phyloP scores from a whole-genome alignment of 371 early-diverging fungal species.

The Mucor sp. region DNA sequence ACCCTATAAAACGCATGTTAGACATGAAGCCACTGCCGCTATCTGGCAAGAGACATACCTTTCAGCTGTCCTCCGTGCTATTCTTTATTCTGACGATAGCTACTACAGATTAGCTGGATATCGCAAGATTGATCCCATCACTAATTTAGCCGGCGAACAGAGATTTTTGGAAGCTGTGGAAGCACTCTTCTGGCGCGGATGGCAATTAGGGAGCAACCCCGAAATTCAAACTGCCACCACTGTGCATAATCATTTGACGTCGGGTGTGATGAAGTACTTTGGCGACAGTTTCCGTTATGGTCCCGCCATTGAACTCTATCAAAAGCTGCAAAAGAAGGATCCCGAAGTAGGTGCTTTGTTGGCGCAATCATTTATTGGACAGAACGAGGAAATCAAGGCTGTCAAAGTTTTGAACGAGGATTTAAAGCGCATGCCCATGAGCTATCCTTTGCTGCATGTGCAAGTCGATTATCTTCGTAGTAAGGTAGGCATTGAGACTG shows the following conservation, averaged over 20 bases:
- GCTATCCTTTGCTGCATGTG: constrained; percentile 80
- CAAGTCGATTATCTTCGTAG: constrained; percentile 85
- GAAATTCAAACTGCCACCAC: constrained; percentile 91
- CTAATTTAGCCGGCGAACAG: constrained; percentile 69
- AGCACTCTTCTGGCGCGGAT: constrained; percentile 86
- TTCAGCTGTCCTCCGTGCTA: constrained; percentile 85
- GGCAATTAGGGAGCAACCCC: constrained; percentile 94
- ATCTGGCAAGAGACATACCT: constrained; percentile 92
- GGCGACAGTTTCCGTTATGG: constrained; percentile 77
- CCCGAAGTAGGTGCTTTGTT: constrained; percentile 88
- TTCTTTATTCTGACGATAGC: constrained; percentile 87
- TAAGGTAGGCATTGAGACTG: constrained; percentile 56
- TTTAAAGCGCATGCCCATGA: constrained; percentile 75
- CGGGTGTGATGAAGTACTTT: constrained; percentile 88
- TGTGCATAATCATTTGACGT: constrained; percentile 82
- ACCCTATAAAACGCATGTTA: constrained; percentile 3
- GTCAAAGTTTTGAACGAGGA: constrained; percentile 84
- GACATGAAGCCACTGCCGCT: constrained; percentile 73
- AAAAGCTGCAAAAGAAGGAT: constrained; percentile 77
- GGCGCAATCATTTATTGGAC: constrained; percentile 76
- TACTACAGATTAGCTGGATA: constrained; percentile 73
- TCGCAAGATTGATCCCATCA: constrained; percentile 82
- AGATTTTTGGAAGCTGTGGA: constrained; percentile 84
- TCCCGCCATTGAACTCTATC: constrained; percentile 80
- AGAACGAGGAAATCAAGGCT: constrained; percentile 89